These are phyloP conservation scores for Malus hybrid DNA, from an alignment of 331 rosid species.

Conservation along the genomic window DNA sequence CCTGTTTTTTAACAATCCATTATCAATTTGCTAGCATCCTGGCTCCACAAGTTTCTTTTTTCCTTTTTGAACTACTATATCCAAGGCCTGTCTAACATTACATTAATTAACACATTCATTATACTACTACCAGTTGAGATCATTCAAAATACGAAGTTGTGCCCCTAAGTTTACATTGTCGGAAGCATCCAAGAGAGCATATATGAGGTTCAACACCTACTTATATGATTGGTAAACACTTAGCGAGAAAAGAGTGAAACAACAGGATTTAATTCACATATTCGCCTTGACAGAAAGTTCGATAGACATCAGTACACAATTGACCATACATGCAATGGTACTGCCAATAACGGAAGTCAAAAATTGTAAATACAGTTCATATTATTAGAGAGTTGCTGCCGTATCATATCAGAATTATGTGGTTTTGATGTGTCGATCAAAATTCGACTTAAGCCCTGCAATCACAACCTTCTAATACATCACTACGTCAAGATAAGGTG, in stretches of 20 bases:
- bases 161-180: background rate
- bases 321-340: no score
- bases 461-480: no score
- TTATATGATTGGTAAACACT: background rate
- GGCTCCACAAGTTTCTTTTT: background rate
- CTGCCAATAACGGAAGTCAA: background rate
- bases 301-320: background rate
- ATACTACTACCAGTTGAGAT: background rate
- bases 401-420: background rate
- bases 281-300: background rate
- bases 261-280: background rate
- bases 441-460: background rate
- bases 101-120: background rate
- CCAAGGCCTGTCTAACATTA: no score
- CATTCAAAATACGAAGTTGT: background rate
- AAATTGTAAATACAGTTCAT: background rate
- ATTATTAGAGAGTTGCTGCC: background rate
- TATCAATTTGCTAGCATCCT: background rate
- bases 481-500: no score
- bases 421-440: background rate
- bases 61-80: no score
- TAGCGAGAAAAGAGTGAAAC: background rate
- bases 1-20: background rate
- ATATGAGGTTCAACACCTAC: background rate
- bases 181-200: background rate